Base-by-base conservation (phyloP, 495 filamentous ascomycete genomes). In the Lineolata rhizophorae region DNA sequence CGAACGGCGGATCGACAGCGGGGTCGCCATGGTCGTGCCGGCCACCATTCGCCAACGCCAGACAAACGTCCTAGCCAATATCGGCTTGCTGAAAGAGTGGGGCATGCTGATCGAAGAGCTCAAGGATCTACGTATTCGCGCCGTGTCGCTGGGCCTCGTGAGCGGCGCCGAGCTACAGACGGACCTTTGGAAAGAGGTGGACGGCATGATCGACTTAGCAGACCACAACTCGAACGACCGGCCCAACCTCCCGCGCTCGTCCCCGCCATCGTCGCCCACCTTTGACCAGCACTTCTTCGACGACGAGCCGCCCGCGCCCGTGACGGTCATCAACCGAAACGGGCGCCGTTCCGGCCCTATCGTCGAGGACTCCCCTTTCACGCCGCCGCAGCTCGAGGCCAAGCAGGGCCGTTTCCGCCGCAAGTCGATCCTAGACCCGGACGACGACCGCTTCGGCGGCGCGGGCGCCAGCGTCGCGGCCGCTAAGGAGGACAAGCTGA, bases 181-280 rank as follows among this genome's bases (percentile, higher is more conserved):
- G n/a, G 32, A 33, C 13, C 41, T 45, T 20, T 57, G 50, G 50
- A 34, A 48, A 27, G 50, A 57, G 34, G 49, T 57, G 3, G 52
- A 57, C 38, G 52, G 52, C 9, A 55, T 57, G 52, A 55, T 57
- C 30, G 53, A 55, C 37, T 40, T 57, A 12, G 52, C 53, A 6
- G 53, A 56, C 33, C 52, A 56, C 28, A 50, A 55, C 37, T 40
- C 40, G 10, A 47, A 52, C 37, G 49, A 52, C 20, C n/a, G n/a
- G n/a, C 32, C 38, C 11, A 28, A 48, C 10, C 33, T 43, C 27
- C 45, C 46, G 20, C 31, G 38, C 11, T 32, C 41, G 18, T 52
- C 53, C 29, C 49, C 46, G 8, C 44, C 52, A 6, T 55, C 50
- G 1, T 56, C 53, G 4, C 51, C 53, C 5, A 43, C 40, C 2